Evolutionary conservation across 2,329 filamentous ascomycete species (phyloP).

Genomic region (Capronia americana): DNA sequence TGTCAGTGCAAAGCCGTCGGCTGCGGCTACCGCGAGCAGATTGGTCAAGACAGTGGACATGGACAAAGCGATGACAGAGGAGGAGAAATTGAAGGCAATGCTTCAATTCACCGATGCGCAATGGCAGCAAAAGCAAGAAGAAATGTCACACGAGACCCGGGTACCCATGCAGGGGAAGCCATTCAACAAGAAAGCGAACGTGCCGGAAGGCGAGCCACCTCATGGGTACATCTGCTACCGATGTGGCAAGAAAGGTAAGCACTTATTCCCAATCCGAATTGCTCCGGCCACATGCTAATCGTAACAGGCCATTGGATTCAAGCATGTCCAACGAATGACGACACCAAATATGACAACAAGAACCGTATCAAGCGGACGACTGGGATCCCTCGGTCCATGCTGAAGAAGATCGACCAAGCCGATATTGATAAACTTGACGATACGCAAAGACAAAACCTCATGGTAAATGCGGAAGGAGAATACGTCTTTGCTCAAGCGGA

Average conservation of each 20-base stretch:
- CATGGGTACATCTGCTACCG: constrained; percentile 95
- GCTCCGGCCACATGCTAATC: constrained; percentile 41
- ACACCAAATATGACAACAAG: constrained; percentile 92
- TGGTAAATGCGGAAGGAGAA: constrained; percentile 97
- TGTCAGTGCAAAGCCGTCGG: constrained; percentile 72
- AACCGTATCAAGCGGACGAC: constrained; percentile 95
- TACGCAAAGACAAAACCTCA: constrained; percentile 83
- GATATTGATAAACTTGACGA: constrained; percentile 66
- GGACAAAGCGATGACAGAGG: constrained; percentile 84
- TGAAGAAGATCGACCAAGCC: constrained; percentile 93
- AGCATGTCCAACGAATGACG: constrained; percentile 96
- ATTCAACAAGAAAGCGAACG: constrained; percentile 60
- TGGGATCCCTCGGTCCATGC: constrained; percentile 91
- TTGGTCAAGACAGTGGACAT: constrained; percentile 57
- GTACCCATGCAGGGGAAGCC: constrained; percentile 50
- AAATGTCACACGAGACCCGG: constrained; percentile 72
- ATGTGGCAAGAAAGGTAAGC: constrained; percentile 82
- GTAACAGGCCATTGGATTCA: constrained; percentile 90
- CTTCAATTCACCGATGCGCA: constrained; percentile 87
- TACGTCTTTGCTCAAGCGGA: constrained; percentile 97
- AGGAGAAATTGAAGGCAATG: constrained; percentile 92
- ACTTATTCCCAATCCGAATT: constrained; percentile 6
- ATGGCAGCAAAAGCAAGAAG: constrained; percentile 91
- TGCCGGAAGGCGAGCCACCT: constrained; percentile 91
- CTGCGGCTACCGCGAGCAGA: constrained; percentile 52